Evolutionary conservation across 495 filamentous ascomycete genomes (phyloP), one percentile per base, ranked within the genome.

Genomic region (Terfezia claveryi): DNA sequence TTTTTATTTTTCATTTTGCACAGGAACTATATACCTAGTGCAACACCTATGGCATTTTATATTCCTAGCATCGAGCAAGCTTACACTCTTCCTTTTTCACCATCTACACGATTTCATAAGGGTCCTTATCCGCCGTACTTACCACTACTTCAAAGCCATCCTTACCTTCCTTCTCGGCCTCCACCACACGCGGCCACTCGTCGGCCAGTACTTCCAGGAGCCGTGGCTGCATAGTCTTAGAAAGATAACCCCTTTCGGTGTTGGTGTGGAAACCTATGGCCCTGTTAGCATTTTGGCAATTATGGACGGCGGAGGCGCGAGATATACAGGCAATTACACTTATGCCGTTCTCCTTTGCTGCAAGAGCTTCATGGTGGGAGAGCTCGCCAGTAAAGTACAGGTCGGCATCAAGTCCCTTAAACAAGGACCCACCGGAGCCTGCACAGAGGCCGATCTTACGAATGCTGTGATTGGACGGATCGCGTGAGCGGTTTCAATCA

Each of bases 321-420:
- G 10, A 16, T 52, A 16, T 38, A 64, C 62, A 65, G 8, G 81
- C 80, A 55, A 98, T 74, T 0, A 94, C 85, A 55, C 75, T 79
- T 56, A 81, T 80, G n/a, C 91, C 91, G n/a, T 76, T 73, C 72
- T 95, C 89, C 36, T 81, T 85, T 23, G 85, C 81, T 36, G 83
- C 77, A 44, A 98, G 74, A 10, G 89, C 83, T 56, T 91, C 81
- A 64, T 98, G 91, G 66, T 98, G 91, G 53, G 77, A 81, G 75
- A 96, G 76, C 66, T 98, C 91, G 8, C 91, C 91, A 0, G 89
- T 96, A 56, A 96, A 82, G 0, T 88, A 68, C 27, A 95, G 69
- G 64, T 95, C 87, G 4, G 81, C 74, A 23, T 74, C 71, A 16
- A 79, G 71, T 53, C 79, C 73, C 52, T 80, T 74, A 56, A 98